Conservation (phyloP, 495 filamentous ascomycete species). For the Peziza echinospora region DNA sequence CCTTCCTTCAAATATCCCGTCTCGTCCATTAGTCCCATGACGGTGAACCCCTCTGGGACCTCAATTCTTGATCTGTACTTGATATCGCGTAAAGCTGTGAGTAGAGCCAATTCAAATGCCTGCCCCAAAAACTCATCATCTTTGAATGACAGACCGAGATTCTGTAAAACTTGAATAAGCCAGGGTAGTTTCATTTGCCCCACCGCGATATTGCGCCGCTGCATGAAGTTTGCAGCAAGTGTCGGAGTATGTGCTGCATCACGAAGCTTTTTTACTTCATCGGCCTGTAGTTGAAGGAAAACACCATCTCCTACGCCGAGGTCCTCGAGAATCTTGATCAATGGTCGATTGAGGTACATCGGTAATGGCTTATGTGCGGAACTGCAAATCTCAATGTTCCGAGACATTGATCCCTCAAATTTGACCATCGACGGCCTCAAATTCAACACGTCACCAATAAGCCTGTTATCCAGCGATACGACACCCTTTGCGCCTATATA, state of each 20-base stretch:
- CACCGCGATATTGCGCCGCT: slow-evolving; percentile 31
- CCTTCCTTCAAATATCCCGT: slow-evolving; percentile 43
- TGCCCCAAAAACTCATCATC: slow-evolving; percentile 41
- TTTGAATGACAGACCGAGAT: slow-evolving; percentile 36
- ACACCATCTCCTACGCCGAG: slow-evolving; percentile 30
- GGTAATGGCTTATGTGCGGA: slow-evolving; percentile 40
- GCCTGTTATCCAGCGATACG: slow-evolving; percentile 38
- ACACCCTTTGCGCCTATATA: slow-evolving; percentile 46
- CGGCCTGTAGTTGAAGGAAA: slow-evolving; percentile 39
- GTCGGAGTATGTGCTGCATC: slow-evolving; percentile 24
- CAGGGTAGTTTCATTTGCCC: slow-evolving; percentile 29
- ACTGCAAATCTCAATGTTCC: slow-evolving; percentile 54
- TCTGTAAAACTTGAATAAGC: slow-evolving; percentile 33
- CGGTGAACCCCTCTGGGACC: slow-evolving; percentile 41
- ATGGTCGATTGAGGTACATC: slow-evolving; percentile 47
- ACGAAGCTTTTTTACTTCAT: slow-evolving; percentile 34
- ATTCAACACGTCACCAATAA: slow-evolving; percentile 31
- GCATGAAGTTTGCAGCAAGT: slow-evolving; percentile 38
- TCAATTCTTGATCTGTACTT: slow-evolving; percentile 59
- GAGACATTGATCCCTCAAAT: slow-evolving; percentile 33
- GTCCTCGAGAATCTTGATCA: slow-evolving; percentile 73
- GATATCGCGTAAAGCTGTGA: slow-evolving; percentile 43
- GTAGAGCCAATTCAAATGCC: slow-evolving; percentile 40
- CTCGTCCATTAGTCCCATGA: slow-evolving; percentile 72
- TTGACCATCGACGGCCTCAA: slow-evolving; percentile 62